phyloP scores from a whole-genome alignment of 805 yeast species.

The Candida peoriensis region DNA sequence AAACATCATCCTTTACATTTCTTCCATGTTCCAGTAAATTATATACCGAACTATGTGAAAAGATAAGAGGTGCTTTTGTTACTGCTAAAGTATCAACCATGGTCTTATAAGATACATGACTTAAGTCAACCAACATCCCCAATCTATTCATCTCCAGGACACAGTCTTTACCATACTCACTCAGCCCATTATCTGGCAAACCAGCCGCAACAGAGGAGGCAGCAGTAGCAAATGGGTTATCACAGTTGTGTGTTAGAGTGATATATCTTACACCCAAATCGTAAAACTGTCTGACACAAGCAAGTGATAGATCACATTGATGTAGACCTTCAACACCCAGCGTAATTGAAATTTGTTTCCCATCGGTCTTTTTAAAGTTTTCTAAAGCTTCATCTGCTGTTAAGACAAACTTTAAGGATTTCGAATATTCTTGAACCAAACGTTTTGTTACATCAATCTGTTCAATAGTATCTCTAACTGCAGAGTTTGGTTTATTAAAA shows the following conservation, averaged over 20 bases:
- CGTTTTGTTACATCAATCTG: constrained; percentile 48
- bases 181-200: constrained; percentile 38
- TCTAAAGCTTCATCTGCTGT: constrained; percentile 37
- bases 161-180: constrained; percentile 36
- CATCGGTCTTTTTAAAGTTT: constrained; percentile 24
- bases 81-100: constrained; percentile 39
- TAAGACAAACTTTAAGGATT: constrained; percentile 34
- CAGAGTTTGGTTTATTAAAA: constrained; percentile 38
- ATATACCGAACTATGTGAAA: constrained; percentile 44
- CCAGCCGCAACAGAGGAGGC: constrained; percentile 45
- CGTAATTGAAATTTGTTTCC: constrained; percentile 38
- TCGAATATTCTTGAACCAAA: constrained; percentile 36
- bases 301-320: constrained; percentile 45
- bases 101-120: constrained; percentile 44
- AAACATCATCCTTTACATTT: constrained; percentile 45
- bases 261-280: constrained; percentile 50
- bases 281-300: constrained; percentile 42
- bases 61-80: constrained; percentile 42
- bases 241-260: constrained; percentile 51
- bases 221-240: constrained; percentile 54
- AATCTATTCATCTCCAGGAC: constrained; percentile 49
- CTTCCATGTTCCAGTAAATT: constrained; percentile 36
- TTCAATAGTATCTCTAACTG: constrained; percentile 49
- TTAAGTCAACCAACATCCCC: constrained; percentile 48
- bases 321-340: constrained; percentile 53